Evolutionary conservation across 768 basidiomycete species (phyloP).

Genomic region (Calocybe indica): DNA sequence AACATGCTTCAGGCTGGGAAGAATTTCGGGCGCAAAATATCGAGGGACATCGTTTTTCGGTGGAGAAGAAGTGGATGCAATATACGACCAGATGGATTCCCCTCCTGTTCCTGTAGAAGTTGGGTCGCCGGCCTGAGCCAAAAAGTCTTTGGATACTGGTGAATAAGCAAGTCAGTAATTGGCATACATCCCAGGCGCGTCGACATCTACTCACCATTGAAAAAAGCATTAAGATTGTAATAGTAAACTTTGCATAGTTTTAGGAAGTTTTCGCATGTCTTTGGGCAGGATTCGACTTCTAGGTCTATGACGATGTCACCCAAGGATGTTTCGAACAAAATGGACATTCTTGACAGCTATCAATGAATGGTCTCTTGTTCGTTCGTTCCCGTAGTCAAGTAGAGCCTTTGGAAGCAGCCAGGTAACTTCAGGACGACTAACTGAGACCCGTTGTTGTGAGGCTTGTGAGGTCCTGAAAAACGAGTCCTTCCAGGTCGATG

Average conservation of each 20-base stretch:
- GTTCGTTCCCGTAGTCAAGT: no score
- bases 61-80: constrained; percentile 42
- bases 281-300: constrained; percentile 86
- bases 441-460: no score
- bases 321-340: constrained; percentile 93
- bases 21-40: constrained; percentile 84
- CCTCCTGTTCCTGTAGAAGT: constrained; percentile 93
- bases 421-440: no score
- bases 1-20: constrained; percentile 78
- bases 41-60: constrained; percentile 40
- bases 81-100: constrained; percentile 79
- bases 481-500: no score
- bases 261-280: constrained; percentile 91
- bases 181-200: neutral
- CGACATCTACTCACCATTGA: constrained; percentile 69
- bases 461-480: no score
- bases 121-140: constrained; percentile 96
- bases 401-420: no score
- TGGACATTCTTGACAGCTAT: constrained; percentile 59
- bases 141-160: constrained; percentile 94
- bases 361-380: no score
- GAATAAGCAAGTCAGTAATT: neutral
- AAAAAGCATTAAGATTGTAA: constrained; percentile 96
- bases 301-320: constrained; percentile 97
- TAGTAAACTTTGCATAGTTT: constrained; percentile 98